These are phyloP conservation scores for Mycena leptocephala DNA, from an alignment of 768 basidiomycete species.

Conservation along the genomic window DNA sequence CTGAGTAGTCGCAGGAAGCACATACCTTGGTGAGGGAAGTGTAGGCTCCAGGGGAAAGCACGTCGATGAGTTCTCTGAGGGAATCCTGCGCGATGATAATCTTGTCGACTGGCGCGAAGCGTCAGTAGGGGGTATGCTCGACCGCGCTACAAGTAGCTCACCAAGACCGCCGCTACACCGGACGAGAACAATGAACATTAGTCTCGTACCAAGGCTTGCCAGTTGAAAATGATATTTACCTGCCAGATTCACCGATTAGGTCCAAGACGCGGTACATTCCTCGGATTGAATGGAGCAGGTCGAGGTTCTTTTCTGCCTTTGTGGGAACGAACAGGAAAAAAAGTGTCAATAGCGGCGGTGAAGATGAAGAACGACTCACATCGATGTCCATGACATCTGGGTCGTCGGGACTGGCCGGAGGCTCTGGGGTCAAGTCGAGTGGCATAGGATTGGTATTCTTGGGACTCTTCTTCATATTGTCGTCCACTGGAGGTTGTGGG, in stretches of 20 bases:
- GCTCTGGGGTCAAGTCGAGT: too few species aligned
- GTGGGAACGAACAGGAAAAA: not conserved
- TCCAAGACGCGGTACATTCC: constrained; percentile 72
- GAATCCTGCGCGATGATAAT: constrained; percentile 72
- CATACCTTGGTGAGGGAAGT: constrained; percentile 63
- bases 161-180: constrained; percentile 63
- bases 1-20: too few species aligned
- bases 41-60: constrained; percentile 67
- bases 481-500: too few species aligned
- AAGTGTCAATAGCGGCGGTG: too few species aligned
- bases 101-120: constrained; percentile 66
- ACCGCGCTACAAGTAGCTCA: too few species aligned
- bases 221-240: not conserved
- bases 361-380: too few species aligned
- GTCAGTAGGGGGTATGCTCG: too few species aligned
- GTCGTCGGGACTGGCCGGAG: not conserved
- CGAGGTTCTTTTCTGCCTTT: constrained; percentile 11
- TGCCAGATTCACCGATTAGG: constrained; percentile 66
- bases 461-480: too few species aligned
- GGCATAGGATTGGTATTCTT: too few species aligned
- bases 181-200: not conserved
- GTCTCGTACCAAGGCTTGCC: too few species aligned
- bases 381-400: constrained; percentile 24
- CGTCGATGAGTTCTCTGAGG: constrained; percentile 64
- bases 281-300: constrained; percentile 48